Conservation (phyloP, 139 green algal species). For the Tetradesmus obliquus region DNA sequence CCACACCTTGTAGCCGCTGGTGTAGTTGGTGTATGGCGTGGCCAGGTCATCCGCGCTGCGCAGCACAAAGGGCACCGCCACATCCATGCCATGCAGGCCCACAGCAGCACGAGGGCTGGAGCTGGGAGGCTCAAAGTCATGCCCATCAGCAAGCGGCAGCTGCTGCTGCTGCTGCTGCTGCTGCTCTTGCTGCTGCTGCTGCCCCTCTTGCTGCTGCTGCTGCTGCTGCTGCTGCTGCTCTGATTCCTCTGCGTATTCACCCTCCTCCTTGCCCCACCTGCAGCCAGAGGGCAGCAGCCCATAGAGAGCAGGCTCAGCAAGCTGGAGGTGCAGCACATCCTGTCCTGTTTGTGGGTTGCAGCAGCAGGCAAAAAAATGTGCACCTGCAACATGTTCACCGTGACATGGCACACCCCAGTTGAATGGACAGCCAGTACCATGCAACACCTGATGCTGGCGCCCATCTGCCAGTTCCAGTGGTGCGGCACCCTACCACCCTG, state of each 20-base stretch:
- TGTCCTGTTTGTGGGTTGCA: not conserved
- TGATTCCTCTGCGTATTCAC: constrained; percentile 35
- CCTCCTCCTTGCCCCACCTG: constrained; percentile 49
- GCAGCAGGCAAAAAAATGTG: not conserved
- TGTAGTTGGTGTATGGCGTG: constrained; percentile 90
- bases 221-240: constrained; percentile 45
- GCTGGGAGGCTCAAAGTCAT: constrained; percentile 44
- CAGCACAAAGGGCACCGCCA: constrained; percentile 69
- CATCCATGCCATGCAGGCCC: constrained; percentile 59
- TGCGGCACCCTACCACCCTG: no score
- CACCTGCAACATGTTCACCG: no score
- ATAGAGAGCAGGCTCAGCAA: not conserved
- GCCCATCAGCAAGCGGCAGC: constrained; percentile 43
- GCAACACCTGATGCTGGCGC: no score
- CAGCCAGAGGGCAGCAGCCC: not conserved
- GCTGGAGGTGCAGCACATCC: not conserved
- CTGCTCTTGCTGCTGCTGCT: constrained; percentile 31
- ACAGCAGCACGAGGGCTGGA: not conserved
- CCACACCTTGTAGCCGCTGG: constrained; percentile 74
- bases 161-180: constrained; percentile 40
- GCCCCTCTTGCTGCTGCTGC: constrained; percentile 25
- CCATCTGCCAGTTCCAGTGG: no score
- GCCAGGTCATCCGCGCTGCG: constrained; percentile 69
- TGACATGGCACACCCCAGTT: no score
- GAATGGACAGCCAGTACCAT: no score